These are phyloP conservation scores for Solanum bukasovii DNA, from an alignment of 257 asterid genomes.

Conservation along the genomic window DNA sequence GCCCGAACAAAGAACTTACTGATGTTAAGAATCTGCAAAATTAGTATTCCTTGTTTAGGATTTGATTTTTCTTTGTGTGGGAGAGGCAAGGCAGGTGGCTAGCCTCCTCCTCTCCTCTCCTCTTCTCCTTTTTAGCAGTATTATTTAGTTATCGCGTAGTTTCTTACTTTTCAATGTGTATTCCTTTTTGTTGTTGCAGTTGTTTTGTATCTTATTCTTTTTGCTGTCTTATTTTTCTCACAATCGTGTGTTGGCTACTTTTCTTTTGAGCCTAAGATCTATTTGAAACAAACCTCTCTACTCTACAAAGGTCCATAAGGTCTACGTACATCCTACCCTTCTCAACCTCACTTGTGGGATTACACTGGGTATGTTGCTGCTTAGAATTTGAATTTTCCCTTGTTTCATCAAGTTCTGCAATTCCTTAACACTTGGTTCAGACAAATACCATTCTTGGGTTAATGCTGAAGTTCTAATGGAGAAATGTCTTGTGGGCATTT, in stretches of 20 bases:
- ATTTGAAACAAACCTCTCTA: not conserved
- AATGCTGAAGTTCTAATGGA: conserved; percentile 78
- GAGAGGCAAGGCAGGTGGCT: not conserved
- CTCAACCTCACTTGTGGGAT: not conserved
- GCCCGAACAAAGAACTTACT: not conserved
- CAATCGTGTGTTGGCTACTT: not conserved
- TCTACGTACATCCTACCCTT: not conserved
- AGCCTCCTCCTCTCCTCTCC: not conserved
- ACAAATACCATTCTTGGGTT: conserved; percentile 95
- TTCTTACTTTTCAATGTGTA: not conserved
- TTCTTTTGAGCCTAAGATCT: not conserved
- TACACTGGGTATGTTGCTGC: not conserved
- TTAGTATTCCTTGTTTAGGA: not conserved
- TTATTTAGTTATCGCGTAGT: not conserved
- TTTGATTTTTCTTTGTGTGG: not conserved
- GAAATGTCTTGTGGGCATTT: conserved; percentile 78
- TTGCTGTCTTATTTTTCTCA: not conserved
- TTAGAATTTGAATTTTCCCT: not conserved
- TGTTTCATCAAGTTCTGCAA: conserved; percentile 12
- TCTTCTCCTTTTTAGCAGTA: not conserved
- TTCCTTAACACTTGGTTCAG: conserved; percentile 45
- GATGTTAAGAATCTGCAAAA: not conserved
- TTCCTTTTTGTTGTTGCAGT: not conserved
- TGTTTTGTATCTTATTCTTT: not conserved
- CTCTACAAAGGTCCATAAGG: not conserved